Percentiles rank a stretch among this genome's conserved stretches.
These are phyloP conservation scores for Harringtonia lauricola DNA, from an alignment of 2,329 filamentous ascomycete genomes.

Conservation along the genomic window DNA sequence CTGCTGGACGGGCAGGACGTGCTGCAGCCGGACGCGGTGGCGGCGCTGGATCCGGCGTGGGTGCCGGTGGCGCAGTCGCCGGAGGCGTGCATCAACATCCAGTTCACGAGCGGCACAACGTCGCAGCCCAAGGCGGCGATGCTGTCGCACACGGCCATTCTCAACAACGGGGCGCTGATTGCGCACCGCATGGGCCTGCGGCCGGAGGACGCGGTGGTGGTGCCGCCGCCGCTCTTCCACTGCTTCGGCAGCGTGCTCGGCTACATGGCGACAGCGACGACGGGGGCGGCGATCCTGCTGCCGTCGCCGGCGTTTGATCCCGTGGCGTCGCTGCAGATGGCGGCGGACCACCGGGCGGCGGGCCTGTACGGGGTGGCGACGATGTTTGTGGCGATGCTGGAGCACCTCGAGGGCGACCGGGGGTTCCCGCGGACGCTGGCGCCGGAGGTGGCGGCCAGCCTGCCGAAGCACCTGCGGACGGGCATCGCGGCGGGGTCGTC, in stretches of 20 bases:
- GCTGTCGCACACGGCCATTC: conserved; percentile 71
- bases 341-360: conserved; percentile 40
- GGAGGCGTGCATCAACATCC: conserved; percentile 79
- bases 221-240: conserved; percentile 76
- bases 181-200: conserved; percentile 75
- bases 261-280: conserved; percentile 89
- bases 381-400: conserved; percentile 85
- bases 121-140: conserved; percentile 85
- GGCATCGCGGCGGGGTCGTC: conserved; percentile 83
- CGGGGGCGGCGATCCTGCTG: conserved; percentile 70
- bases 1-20: conserved; percentile 19
- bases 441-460: conserved; percentile 9
- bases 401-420: conserved; percentile 47
- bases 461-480: conserved; percentile 50
- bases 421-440: conserved; percentile 2
- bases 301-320: conserved; percentile 83
- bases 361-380: conserved; percentile 82
- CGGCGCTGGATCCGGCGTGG: background rate
- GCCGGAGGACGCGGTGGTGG: conserved; percentile 64
- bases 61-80: conserved; percentile 31
- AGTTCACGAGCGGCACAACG: conserved; percentile 96
- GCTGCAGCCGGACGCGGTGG: background rate
- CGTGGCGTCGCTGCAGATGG: conserved; percentile 51
- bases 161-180: conserved; percentile 86
- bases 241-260: conserved; percentile 89